Evolutionary conservation across 345 rosid species (phyloP).

Genomic region (Jatropha curcas): DNA sequence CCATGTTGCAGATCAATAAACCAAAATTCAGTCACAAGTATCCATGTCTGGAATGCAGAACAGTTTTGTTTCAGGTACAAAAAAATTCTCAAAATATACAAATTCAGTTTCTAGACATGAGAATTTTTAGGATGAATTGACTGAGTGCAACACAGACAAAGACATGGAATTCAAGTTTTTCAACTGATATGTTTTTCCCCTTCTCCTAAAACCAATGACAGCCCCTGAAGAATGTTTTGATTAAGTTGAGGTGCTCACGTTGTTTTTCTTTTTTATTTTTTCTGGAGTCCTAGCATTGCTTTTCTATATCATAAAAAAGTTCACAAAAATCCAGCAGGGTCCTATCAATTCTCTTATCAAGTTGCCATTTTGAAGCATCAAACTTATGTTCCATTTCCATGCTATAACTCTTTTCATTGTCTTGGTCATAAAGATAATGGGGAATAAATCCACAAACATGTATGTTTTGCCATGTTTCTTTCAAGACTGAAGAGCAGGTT

Average conservation of each 20-base stretch:
- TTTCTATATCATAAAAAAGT: neutral
- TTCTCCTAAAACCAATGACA: too few species aligned
- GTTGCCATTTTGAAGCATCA: slow-evolving; percentile 1
- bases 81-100: neutral
- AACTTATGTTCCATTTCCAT: neutral
- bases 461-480: neutral
- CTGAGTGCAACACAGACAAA: neutral
- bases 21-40: slow-evolving; percentile 2
- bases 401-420: neutral
- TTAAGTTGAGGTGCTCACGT: neutral
- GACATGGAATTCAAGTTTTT: neutral
- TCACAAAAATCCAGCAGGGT: neutral
- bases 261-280: too few species aligned
- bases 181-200: neutral
- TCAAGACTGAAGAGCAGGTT: too few species aligned
- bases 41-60: neutral
- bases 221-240: neutral
- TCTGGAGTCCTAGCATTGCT: neutral
- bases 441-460: neutral
- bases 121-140: neutral
- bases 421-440: neutral
- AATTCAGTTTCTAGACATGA: neutral
- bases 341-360: neutral
- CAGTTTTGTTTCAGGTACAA: neutral
- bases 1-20: slow-evolving; percentile 7